Base-by-base conservation (phyloP, 192 early-diverging fungal genomes). In the Dimargaris cristalligena region DNA sequence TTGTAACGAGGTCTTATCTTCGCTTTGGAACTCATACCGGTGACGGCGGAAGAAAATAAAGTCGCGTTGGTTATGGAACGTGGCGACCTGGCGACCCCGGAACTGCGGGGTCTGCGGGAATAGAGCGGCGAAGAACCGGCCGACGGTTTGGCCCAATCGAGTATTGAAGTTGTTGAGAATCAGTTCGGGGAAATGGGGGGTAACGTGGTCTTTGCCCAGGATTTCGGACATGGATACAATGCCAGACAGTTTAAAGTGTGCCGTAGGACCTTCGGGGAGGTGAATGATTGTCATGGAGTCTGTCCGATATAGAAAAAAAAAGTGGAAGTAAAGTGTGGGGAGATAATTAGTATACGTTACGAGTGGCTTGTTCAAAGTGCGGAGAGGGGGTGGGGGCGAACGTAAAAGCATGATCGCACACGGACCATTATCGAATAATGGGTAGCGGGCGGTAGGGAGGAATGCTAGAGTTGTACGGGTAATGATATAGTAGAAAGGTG, bases 51-150 rank as follows among this genome's bases (percentile, higher is more conserved):
- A 94, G 67, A 99, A 99, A 61, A 99, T 97, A 64, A 94, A 99
- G 69, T 99, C 96, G 46, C 96, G 89, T 73, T 99, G 96, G 71
- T 99, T 99, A 66, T 99, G 96, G 67, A 99, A 87, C 3, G 96
- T 99, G 10, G 80, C 86, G 29, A 83, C 92, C 66, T 97, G 92
- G 48, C 96, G 73, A 10, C 91, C 93, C 63, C 90, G 75, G 66
- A 99, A 99, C 70, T 99, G 87, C 11, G 93, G 93, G 4, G 92
- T 85, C 58, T 92, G 91, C n/a, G 96, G 96, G 67, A 99, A 93
- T 52, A 99, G 69, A 16, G 96, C 74, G 34, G 92, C 88, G 77
- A 99, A 89, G 84, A 93, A 88, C 34, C 93, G 79, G 29, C 93
- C 96, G 54, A 99, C 76, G 2, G 96, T 90, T 69, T 97, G 96